phyloP scores from a whole-genome alignment of 805 yeast genomes.

The Hemisphaericaspora nanyangensis region DNA sequence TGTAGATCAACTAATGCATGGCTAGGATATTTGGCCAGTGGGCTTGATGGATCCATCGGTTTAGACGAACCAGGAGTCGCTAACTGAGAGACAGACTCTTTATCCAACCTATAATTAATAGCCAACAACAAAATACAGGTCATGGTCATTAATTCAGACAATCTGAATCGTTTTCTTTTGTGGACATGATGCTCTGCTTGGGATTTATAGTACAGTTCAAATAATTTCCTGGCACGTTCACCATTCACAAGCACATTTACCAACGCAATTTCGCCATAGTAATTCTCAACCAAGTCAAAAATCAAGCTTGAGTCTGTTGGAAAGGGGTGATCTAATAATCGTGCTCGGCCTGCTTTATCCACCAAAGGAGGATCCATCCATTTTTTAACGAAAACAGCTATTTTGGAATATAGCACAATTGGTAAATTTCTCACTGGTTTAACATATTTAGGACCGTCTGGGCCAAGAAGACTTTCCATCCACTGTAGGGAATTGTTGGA shows the following conservation, averaged over 20 bases:
- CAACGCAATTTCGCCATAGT: slow-evolving; percentile 18
- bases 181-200: slow-evolving; percentile 3
- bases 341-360: slow-evolving; percentile 15
- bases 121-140: slow-evolving; percentile 24
- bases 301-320: slow-evolving; percentile 21
- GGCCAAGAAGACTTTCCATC: slow-evolving; percentile 24
- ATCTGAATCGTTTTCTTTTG: slow-evolving; percentile 16
- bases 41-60: slow-evolving; percentile 1
- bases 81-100: slow-evolving; percentile 1
- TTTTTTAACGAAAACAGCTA: slow-evolving; percentile 14
- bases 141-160: slow-evolving; percentile 34
- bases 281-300: slow-evolving; percentile 22
- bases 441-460: slow-evolving; percentile 14
- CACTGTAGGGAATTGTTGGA: slow-evolving; percentile 31
- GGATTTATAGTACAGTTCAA: slow-evolving; percentile 21
- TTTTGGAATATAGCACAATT: slow-evolving; percentile 15
- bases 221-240: slow-evolving; percentile 16
- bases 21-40: not conserved
- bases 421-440: slow-evolving; percentile 30
- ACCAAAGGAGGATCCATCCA: slow-evolving; percentile 31
- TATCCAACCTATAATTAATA: slow-evolving; percentile 19
- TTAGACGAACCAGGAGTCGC: not conserved
- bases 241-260: slow-evolving; percentile 18
- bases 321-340: slow-evolving; percentile 22
- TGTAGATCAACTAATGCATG: slow-evolving; percentile 17